Conservation (phyloP, 306 rosid species). For the Macrotyloma uniflorum region DNA sequence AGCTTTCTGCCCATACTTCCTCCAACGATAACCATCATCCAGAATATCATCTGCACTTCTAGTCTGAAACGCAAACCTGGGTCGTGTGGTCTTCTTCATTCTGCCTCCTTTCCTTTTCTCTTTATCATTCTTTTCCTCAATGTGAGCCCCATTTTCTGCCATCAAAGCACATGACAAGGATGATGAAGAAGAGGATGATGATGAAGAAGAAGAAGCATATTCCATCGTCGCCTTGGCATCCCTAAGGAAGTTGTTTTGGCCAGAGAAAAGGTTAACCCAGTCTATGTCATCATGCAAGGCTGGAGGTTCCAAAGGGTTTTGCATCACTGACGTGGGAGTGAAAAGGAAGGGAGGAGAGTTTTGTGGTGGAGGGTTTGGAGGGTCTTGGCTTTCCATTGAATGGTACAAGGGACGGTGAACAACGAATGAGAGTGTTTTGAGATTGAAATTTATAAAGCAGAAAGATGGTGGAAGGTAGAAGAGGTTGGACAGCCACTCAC, state of each 20-base stretch:
- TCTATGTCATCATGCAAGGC: slow-evolving; percentile 49
- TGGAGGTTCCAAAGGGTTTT: slow-evolving; percentile 41
- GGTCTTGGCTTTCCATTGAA: slow-evolving; percentile 51
- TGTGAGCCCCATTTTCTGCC: slow-evolving; percentile 24
- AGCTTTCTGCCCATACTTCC: slow-evolving; percentile 85
- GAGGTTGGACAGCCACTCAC: slow-evolving; percentile 55
- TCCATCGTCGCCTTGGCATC: slow-evolving; percentile 26
- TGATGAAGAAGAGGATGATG: not conserved
- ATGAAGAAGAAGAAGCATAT: not conserved
- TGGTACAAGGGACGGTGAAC: not conserved
- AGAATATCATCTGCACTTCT: slow-evolving; percentile 77
- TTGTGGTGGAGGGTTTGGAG: slow-evolving; percentile 38
- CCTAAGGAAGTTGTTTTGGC: slow-evolving; percentile 34
- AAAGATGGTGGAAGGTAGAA: slow-evolving; percentile 61
- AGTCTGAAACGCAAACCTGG: slow-evolving; percentile 81
- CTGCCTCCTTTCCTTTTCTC: slow-evolving; percentile 41
- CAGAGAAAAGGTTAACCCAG: slow-evolving; percentile 62
- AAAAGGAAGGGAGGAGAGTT: slow-evolving; percentile 39
- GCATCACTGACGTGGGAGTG: slow-evolving; percentile 28
- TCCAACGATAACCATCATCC: slow-evolving; percentile 83
- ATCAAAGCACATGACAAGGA: not conserved
- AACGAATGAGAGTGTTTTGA: slow-evolving; percentile 38
- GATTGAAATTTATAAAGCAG: slow-evolving; percentile 39
- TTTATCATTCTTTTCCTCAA: slow-evolving; percentile 34
- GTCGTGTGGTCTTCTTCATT: slow-evolving; percentile 48